These are phyloP conservation scores for Neofusicoccum cordaticola DNA, from an alignment of 2,329 filamentous ascomycete genomes.

Conservation along the genomic window DNA sequence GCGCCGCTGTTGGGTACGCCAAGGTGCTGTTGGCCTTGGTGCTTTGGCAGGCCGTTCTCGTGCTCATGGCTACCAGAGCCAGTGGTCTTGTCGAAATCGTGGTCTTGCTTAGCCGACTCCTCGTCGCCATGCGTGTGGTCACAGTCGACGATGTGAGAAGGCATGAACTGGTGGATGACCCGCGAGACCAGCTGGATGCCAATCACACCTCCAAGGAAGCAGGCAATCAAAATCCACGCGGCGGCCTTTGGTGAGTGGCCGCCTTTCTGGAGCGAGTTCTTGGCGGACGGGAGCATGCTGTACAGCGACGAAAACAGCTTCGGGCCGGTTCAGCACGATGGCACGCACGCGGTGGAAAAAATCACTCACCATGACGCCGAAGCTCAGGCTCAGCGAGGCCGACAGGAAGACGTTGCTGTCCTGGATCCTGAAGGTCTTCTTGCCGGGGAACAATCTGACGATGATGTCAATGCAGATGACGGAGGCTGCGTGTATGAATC, in stretches of 20 bases:
- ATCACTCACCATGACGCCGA: conserved; percentile 79
- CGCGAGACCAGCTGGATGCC: conserved; percentile 73
- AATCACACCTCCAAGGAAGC: conserved; percentile 69
- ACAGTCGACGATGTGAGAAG: conserved; percentile 77
- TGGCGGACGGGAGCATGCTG: conserved; percentile 87
- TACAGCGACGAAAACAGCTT: conserved; percentile 90
- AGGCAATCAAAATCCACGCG: conserved; percentile 65
- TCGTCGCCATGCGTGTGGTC: conserved; percentile 66
- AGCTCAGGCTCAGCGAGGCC: conserved; percentile 84
- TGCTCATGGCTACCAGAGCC: conserved; percentile 26
- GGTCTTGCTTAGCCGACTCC: conserved; percentile 31
- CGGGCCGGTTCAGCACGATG: neutral
- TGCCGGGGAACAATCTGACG: conserved; percentile 68
- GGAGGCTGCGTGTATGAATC: conserved; percentile 53
- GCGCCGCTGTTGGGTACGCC: conserved; percentile 12
- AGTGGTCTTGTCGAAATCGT: conserved; percentile 9
- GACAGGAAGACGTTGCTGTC: conserved; percentile 87
- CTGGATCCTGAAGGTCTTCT: conserved; percentile 78
- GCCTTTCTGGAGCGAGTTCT: conserved; percentile 69
- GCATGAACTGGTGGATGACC: conserved; percentile 69
- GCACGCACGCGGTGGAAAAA: conserved; percentile 19
- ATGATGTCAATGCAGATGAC: conserved; percentile 85
- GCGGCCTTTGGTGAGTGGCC: conserved; percentile 66
- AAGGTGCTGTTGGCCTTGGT: conserved; percentile 22
- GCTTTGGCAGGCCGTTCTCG: conserved; percentile 13